phyloP scores from a whole-genome alignment of 306 rosid species.

The Pterocarpus macrocarpus region DNA sequence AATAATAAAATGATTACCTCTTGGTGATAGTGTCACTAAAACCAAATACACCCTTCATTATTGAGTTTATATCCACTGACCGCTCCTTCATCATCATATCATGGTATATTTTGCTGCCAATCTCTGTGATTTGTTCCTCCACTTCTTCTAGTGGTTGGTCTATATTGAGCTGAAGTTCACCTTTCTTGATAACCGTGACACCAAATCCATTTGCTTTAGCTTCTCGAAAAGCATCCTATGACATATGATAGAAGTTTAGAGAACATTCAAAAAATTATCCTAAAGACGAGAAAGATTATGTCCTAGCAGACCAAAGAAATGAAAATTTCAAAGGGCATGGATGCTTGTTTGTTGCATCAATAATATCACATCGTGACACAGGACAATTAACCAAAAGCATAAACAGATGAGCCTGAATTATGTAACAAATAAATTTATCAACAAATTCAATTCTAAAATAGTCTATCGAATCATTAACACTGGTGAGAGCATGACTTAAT shows the following conservation, averaged over 20 bases:
- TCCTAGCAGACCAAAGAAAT: not conserved
- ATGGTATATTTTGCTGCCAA: slow-evolving; percentile 96
- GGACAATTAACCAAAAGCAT: slow-evolving; percentile 38
- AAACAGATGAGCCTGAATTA: not conserved
- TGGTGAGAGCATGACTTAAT: slow-evolving; percentile 24
- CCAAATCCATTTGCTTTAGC: slow-evolving; percentile 87
- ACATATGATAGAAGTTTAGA: slow-evolving; percentile 34
- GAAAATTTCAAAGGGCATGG: not conserved
- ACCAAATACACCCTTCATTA: slow-evolving; percentile 93
- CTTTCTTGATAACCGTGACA: slow-evolving; percentile 87
- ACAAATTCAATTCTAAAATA: slow-evolving; percentile 29
- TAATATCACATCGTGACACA: not conserved
- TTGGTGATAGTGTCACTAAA: slow-evolving; percentile 58
- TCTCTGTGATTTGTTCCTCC: slow-evolving; percentile 84
- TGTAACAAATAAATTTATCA: slow-evolving; percentile 1
- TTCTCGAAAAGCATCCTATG: slow-evolving; percentile 83
- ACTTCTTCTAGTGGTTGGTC: slow-evolving; percentile 90
- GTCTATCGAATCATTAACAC: slow-evolving; percentile 19
- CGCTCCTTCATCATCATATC: slow-evolving; percentile 81
- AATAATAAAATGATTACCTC: slow-evolving; percentile 61
- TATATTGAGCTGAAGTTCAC: slow-evolving; percentile 86
- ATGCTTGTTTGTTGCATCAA: not conserved
- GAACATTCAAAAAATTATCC: slow-evolving; percentile 29
- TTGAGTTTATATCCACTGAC: slow-evolving; percentile 82
- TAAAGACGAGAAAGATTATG: not conserved